Conservation (phyloP, 169 alveolate species). For the Cryptosporidium xiaoi region DNA sequence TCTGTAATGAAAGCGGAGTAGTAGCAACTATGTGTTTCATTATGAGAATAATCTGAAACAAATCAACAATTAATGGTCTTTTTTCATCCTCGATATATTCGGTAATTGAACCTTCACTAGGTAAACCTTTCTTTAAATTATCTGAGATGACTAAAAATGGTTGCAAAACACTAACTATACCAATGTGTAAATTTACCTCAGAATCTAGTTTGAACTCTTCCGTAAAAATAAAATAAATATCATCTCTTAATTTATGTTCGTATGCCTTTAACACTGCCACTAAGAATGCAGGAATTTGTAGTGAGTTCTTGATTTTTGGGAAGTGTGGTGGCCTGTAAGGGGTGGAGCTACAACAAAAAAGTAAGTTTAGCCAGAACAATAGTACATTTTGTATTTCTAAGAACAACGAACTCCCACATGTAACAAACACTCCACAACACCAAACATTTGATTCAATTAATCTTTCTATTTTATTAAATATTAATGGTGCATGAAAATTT, state of each 20-base stretch:
- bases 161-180: conserved; percentile 23
- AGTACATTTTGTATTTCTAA: conserved; percentile 45
- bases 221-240: conserved; percentile 26
- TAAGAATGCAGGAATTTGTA: conserved; percentile 40
- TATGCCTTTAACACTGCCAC: conserved; percentile 11
- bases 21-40: conserved; percentile 24
- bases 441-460: conserved; percentile 42
- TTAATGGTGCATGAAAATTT: conserved; percentile 34
- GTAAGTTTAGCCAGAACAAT: conserved; percentile 50
- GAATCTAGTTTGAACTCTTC: conserved; percentile 37
- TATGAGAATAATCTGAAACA: conserved; percentile 46
- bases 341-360: conserved; percentile 20
- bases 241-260: conserved; percentile 15
- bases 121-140: background rate
- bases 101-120: background rate
- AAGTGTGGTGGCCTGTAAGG: conserved; percentile 36
- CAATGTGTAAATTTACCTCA: conserved; percentile 9
- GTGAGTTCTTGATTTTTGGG: conserved; percentile 18
- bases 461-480: conserved; percentile 34
- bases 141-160: conserved; percentile 4
- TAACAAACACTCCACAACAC: conserved; percentile 56
- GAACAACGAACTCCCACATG: conserved; percentile 59
- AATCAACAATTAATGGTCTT: conserved; percentile 23
- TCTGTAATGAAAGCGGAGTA: conserved; percentile 54
- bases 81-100: conserved; percentile 24